Evolutionary conservation across 2,329 filamentous ascomycete species (phyloP).

Genomic region (Pyrenochaeta sp.): DNA sequence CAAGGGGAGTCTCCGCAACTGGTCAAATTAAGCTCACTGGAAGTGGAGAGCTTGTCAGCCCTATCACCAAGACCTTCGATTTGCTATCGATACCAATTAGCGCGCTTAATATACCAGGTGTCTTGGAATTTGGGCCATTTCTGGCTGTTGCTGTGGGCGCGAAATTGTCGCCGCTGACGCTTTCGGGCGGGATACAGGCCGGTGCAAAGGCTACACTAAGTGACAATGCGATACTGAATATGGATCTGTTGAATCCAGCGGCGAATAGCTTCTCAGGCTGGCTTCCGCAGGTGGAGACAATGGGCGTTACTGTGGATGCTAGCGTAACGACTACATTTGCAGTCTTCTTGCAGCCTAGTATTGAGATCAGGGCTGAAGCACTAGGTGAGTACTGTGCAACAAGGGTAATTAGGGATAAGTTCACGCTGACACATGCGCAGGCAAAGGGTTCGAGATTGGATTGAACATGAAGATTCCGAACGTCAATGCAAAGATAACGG

Average conservation of each 20-base stretch:
- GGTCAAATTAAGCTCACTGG: conserved; percentile 23
- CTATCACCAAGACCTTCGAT: conserved; percentile 19
- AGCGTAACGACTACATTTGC: conserved; percentile 19
- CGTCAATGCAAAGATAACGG: conserved; percentile 19
- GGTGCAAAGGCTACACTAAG: conserved; percentile 20
- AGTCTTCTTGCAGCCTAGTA: conserved; percentile 16
- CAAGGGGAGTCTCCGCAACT: conserved; percentile 26
- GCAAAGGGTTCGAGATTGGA: conserved; percentile 14
- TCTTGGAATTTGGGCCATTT: conserved; percentile 31
- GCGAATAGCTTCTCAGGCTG: conserved; percentile 28
- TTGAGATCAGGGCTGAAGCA: conserved; percentile 23
- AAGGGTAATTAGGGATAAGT: not conserved
- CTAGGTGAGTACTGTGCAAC: conserved; percentile 8
- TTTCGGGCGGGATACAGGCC: conserved; percentile 15
- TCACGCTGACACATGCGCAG: not conserved
- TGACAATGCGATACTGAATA: conserved; percentile 21
- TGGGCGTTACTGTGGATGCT: conserved; percentile 21
- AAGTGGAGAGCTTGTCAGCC: conserved; percentile 14
- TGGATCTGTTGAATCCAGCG: conserved; percentile 23
- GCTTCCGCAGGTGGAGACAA: conserved; percentile 15
- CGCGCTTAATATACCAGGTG: conserved; percentile 25
- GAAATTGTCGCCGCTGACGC: conserved; percentile 14
- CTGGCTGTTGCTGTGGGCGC: conserved; percentile 25
- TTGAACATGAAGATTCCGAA: conserved; percentile 23
- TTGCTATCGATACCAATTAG: conserved; percentile 23